Base-by-base conservation (phyloP, 2,329 filamentous ascomycete genomes). In the Ophiostoma tasmaniense region DNA sequence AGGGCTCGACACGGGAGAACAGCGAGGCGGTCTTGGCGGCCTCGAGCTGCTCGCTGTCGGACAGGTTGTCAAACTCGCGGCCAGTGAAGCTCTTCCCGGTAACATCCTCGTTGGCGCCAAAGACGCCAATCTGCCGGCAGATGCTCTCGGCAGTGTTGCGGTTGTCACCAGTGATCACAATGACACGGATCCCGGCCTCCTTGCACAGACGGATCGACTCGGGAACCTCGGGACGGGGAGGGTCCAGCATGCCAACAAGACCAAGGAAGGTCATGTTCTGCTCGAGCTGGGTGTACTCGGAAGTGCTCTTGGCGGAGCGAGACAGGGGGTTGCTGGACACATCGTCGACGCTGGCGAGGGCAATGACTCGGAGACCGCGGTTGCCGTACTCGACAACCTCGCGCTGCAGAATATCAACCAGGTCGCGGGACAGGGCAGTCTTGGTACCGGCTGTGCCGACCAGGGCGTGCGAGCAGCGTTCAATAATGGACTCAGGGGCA, bases 141-240 rank as follows among this genome's bases (percentile, higher is more conserved):
- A 99, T 97, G 71, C 92, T 94, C 82, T 99, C 95, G 10, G 95
- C 95, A 3, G 95, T 99, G 81, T 96, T 96, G 77, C 90, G 93
- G 81, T 97, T 99, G 81, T 99, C 95, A 76, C 95, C 95, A 68
- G 95, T 99, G 79, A 99, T 97, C 73, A 99, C 95, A 74, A 99
- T 92, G 66, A 99, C 92, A 71, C 95, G 90, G 75, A 99, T 98
- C 74, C 95, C 95, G 74, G 95, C 95, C 72, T 92, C 89, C 79
- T 90, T 91, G 81, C 95, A 99, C 79, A 96, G 91, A 76, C 84
- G 84, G 75, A 99, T 96, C 65, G 95, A 95, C 66, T 82, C 85
- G 67, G 90, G 86, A 13, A 98, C 95, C 81, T 99, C 95, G 65
- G 92, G 91, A 50, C 95, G 92, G 75, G 95, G 95, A 74, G 95